Evolutionary conservation across 805 yeast species (phyloP), one percentile per base, ranked within the genome.

Genomic region (Phaffomyces thermotolerans): DNA sequence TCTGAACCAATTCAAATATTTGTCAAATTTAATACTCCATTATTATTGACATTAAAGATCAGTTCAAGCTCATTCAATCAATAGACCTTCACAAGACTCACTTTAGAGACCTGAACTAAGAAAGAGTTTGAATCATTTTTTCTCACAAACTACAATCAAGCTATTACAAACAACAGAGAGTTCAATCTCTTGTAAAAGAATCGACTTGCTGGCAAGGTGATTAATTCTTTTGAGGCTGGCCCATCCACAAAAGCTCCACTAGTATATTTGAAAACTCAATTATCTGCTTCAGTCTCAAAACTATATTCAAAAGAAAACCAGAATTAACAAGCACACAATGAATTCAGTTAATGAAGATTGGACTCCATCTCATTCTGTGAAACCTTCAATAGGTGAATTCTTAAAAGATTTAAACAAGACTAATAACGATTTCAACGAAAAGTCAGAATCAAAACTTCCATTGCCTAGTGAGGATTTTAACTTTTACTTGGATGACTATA

Each of bases 381-480:
- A 42, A 18, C 43, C 45, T 6, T 45, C 48, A 18, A 23, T 45
- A 34, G 27, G 12, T 12, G 41, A 40, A 3, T 37, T 45, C 12
- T 42, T 31, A n/a, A 43, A 41, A 15, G 48, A 45, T 29, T 42
- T 39, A 12, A 34, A 31, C 8, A 37, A 34, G 27, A 20, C 22
- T 20, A 41, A 39, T 7, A 33, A 39, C 7, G 24, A 34, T 8
- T 17, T 8, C 15, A 10, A 23, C 13, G 13, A 22, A 4, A 27
- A 27, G 6, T 6, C 34, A 14, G 12, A 20, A 29, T 34, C 40
- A 12, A 35, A 24, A 22, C 30, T 45, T 4, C 45, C 48, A 13
- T 29, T 23, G 17, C 48, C 48, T 4, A 33, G 23, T 23, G 48
- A 62, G 30, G 52, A 42, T 4, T 53, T 60, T 8, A 40, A 41